Evolutionary conservation across 177 flowering plant species (phyloP).

Genomic region (Tripterygium wilfordii): DNA sequence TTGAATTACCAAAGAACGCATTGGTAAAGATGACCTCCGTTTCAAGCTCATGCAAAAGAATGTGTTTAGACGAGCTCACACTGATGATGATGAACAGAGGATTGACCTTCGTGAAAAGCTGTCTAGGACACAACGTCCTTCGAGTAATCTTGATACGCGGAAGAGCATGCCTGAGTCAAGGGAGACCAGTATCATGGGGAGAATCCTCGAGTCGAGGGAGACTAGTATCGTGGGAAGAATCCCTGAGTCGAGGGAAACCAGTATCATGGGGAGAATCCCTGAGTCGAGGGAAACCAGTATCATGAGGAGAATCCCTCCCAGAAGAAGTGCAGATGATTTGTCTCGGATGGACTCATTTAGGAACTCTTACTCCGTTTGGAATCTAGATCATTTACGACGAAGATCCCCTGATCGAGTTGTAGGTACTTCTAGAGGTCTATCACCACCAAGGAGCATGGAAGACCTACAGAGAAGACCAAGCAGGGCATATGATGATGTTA

Average conservation of each 20-base stretch:
- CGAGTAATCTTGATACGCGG: slow-evolving; percentile 7
- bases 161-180: slow-evolving; percentile 26
- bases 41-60: slow-evolving; percentile 64
- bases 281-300: too few species aligned
- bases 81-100: slow-evolving; percentile 16
- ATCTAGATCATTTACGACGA: slow-evolving; percentile 8
- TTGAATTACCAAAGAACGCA: slow-evolving; percentile 35
- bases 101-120: slow-evolving; percentile 61
- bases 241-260: too few species aligned
- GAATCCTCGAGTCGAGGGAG: too few species aligned
- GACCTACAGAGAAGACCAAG: slow-evolving; percentile 8
- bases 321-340: not conserved
- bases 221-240: too few species aligned
- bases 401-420: slow-evolving; percentile 21
- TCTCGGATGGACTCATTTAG: not conserved
- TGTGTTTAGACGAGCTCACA: slow-evolving; percentile 21
- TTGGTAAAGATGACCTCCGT: slow-evolving; percentile 62
- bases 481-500: slow-evolving; percentile 11
- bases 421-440: slow-evolving; percentile 5
- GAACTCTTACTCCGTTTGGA: slow-evolving; percentile 1
- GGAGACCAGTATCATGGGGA: too few species aligned
- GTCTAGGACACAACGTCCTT: slow-evolving; percentile 31
- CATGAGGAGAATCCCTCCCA: not conserved
- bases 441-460: slow-evolving; percentile 17
- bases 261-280: slow-evolving; percentile 26